Conservation (phyloP, 495 filamentous ascomycete species). For the Aspergillus egyptiacus region DNA sequence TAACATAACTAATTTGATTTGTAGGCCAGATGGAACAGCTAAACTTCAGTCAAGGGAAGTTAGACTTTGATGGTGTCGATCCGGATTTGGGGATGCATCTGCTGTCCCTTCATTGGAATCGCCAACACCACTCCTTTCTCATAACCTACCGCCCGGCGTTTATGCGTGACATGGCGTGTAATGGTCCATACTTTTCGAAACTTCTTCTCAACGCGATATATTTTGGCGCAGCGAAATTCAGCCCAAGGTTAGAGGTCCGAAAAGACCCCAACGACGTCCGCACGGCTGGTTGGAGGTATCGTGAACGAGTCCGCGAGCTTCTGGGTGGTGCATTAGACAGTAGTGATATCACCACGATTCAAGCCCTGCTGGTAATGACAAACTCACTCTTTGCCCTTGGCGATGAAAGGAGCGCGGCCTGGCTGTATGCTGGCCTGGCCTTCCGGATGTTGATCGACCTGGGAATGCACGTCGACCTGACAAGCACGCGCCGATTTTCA, state of each 20-base stretch:
- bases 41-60: slow-evolving; percentile 22
- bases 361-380: slow-evolving; percentile 39
- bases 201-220: slow-evolving; percentile 44
- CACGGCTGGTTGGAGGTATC: slow-evolving; percentile 34
- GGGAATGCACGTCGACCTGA: slow-evolving; percentile 28
- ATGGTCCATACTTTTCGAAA: slow-evolving; percentile 42
- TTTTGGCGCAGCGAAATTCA: slow-evolving; percentile 36
- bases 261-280: slow-evolving; percentile 28
- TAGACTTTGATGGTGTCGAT: slow-evolving; percentile 41
- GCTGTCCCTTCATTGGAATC: slow-evolving; percentile 35
- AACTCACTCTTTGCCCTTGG: slow-evolving; percentile 35
- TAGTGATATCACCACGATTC: slow-evolving; percentile 42
- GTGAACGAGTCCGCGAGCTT: slow-evolving; percentile 33
- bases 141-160: slow-evolving; percentile 31
- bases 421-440: slow-evolving; percentile 41
- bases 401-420: slow-evolving; percentile 36
- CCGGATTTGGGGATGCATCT: slow-evolving; percentile 38
- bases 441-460: slow-evolving; percentile 45
- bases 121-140: slow-evolving; percentile 30
- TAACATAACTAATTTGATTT: no score
- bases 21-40: slow-evolving; percentile 27
- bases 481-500: slow-evolving; percentile 15
- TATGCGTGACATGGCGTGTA: slow-evolving; percentile 35
- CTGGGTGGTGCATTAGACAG: slow-evolving; percentile 33
- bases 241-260: slow-evolving; percentile 26